Base-by-base conservation (phyloP, 108 stramenopile genomes). In the Nitzschia sp. region DNA sequence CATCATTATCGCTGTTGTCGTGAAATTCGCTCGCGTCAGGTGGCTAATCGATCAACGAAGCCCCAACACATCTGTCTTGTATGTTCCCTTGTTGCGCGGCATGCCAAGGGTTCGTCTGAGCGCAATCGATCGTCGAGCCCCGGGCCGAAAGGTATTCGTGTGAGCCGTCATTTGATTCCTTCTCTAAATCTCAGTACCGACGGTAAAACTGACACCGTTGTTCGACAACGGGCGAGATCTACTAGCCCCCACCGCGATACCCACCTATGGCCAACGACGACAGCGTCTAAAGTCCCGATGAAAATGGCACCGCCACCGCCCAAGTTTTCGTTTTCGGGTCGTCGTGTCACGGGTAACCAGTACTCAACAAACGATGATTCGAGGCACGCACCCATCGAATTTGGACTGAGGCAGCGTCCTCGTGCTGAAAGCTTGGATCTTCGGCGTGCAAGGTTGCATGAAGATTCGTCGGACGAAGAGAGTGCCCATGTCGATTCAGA, bases 1-100 rank as follows among this genome's bases (percentile, higher is more conserved):
- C 70, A 81, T 18, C 93, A 94, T 71, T 91, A 88, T 54, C 87
- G 85, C 34, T 64, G 75, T 27, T 94, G 93, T 70, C 83, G 89
- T 51, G 85, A 86, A 6, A 73, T 83, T 31, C 71, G 86, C 2
- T 68, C 77, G 32, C 73, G 82, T 13, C 84, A 89, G 66, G 73
- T 58, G 48, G 69, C 79, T 19, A 73, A 48, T 23, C 64, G 46
- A 55, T 47, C 49, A n/a, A 62, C 33, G 28, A 19, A 35, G 28
- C 46, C 59, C 18, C 79, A 80, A 24, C 79, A 82, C 55, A 70
- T 76, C n/a, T 87, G 86, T 36, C 68, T 87, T 21, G 70, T 87
- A 48, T 87, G 86, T 31, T 80, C 82, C 1, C 48, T 87, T 17
- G 79, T 87, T 4, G 86, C 86, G 1, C 66, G 86, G 33, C 76